A percentile compares a stretch with the other conserved stretches of the same genome.
phyloP scores from a whole-genome alignment of 2,329 filamentous ascomycete species.

The Juglanconis sp. region DNA sequence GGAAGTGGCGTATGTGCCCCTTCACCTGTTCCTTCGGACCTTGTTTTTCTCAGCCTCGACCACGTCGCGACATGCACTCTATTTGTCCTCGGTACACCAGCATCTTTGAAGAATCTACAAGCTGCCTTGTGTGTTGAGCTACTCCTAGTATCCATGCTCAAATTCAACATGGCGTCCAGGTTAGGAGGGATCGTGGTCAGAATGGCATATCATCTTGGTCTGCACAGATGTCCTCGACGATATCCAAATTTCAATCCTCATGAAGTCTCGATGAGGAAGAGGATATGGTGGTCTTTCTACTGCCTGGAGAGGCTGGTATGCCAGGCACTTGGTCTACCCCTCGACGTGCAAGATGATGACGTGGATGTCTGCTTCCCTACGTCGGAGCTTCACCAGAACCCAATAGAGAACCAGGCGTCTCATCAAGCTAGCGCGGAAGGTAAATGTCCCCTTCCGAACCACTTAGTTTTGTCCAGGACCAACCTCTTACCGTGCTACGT shows the following conservation, averaged over 20 bases:
- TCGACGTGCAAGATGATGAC: slow-evolving; percentile 54
- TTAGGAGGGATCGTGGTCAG: slow-evolving; percentile 53
- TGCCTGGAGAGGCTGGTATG: slow-evolving; percentile 52
- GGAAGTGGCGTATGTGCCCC: slow-evolving; percentile 12
- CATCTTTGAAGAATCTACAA: slow-evolving; percentile 45
- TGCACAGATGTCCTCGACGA: slow-evolving; percentile 55
- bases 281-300: slow-evolving; percentile 57
- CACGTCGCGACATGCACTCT: slow-evolving; percentile 48
- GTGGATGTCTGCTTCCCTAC: slow-evolving; percentile 49
- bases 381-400: slow-evolving; percentile 2
- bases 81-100: slow-evolving; percentile 42
- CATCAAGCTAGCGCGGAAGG: not conserved
- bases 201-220: slow-evolving; percentile 53
- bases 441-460: not conserved
- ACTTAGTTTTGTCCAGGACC: not conserved
- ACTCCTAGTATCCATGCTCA: slow-evolving; percentile 53
- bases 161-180: slow-evolving; percentile 54
- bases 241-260: slow-evolving; percentile 46
- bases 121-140: slow-evolving; percentile 51
- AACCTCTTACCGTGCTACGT: not conserved
- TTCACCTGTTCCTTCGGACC: slow-evolving; percentile 34
- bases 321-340: slow-evolving; percentile 53
- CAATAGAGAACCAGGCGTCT: not conserved
- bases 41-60: slow-evolving; percentile 47
- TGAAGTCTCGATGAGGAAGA: slow-evolving; percentile 46